A percentile compares a stretch with the other conserved stretches of the same genome.
Conservation (phyloP, 2,329 filamentous ascomycete genomes). For the Rachicladosporium sp. region DNA sequence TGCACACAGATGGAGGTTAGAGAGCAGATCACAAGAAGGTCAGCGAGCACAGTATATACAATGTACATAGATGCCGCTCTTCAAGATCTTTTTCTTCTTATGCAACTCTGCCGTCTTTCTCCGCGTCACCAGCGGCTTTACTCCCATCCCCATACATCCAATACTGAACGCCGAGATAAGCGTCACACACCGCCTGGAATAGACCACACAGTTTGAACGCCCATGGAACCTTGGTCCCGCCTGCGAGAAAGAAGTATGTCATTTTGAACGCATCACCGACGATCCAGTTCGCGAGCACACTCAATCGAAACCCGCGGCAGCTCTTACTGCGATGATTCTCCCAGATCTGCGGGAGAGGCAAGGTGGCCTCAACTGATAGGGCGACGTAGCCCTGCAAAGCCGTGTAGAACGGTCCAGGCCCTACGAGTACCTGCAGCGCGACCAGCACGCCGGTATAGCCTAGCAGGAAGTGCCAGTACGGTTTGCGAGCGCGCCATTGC, state of each 20-base stretch:
- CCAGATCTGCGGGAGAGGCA: conserved; percentile 68
- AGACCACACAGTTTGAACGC: conserved; percentile 73
- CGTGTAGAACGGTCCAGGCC: conserved; percentile 52
- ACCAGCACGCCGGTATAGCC: conserved; percentile 53
- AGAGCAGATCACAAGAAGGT: too few species aligned
- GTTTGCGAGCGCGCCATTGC: conserved; percentile 64
- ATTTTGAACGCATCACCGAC: conserved; percentile 76
- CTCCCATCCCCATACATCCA: conserved; percentile 51
- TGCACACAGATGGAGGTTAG: too few species aligned
- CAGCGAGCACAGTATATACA: too few species aligned
- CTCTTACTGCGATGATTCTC: conserved; percentile 56
- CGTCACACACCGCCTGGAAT: conserved; percentile 68
- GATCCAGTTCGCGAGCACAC: conserved; percentile 66
- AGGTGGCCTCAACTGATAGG: conserved; percentile 65
- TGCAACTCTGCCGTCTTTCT: conserved; percentile 17
- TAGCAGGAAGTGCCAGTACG: conserved; percentile 68
- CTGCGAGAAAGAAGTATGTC: conserved; percentile 61
- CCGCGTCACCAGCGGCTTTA: conserved; percentile 7
- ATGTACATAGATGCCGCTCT: too few species aligned
- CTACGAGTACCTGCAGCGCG: conserved; percentile 55
- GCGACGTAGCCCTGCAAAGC: conserved; percentile 60
- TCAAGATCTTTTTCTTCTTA: conserved; percentile 2
- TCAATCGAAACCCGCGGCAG: conserved; percentile 66
- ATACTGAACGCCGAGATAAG: conserved; percentile 63
- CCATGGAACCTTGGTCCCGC: conserved; percentile 51